Evolutionary conservation across 352 stramenopile genomes (phyloP), one percentile per base, ranked within the genome.

Genomic region (Pythium angustatum): DNA sequence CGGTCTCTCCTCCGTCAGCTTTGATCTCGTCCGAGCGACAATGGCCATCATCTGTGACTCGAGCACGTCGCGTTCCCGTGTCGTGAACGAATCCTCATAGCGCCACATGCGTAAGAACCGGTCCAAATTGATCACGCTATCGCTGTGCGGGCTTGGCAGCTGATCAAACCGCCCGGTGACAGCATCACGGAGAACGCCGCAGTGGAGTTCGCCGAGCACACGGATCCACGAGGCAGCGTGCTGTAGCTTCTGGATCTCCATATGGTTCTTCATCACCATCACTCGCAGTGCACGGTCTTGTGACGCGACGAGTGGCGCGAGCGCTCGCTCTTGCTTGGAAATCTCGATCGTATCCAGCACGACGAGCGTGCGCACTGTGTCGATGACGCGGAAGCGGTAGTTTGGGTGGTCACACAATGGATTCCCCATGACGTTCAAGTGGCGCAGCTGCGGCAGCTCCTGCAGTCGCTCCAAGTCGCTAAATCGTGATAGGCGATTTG

Each of bases 401-500:
- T 93, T 88, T 0, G 86, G 86, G 33, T 82, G 73, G 9, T 87
- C 72, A 30, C 83, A 92, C 7, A 95, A 38, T 24, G 86, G 86
- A 50, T 95, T 93, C 10, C 86, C 86, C 38, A 77, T 67, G 36
- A 93, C 57, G 62, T 91, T 90, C 5, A 95, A 52, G 40, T 88
- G 84, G 2, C 78, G 72, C 5, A 94, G 70, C 19, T 84, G 73
- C 14, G 45, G 24, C 1, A 94, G 68, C 12, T 33, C 24, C 14
- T 55, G 24, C 0, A 94, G 66, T 5, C 61, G 74, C 19, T 66
- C 62, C 0, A 94, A 9, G 10, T 88, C 78, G 1, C 59, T 41
- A 24, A 93, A 85, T 1, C 55, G 66, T 19, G 53, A 33, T 17
- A 95, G 45, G 1, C 79, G 53, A 40, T 93, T 95, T 27, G 76